phyloP scores from a whole-genome alignment of 1,284 basidiomycete genomes.

The Neolentinus lepideus region DNA sequence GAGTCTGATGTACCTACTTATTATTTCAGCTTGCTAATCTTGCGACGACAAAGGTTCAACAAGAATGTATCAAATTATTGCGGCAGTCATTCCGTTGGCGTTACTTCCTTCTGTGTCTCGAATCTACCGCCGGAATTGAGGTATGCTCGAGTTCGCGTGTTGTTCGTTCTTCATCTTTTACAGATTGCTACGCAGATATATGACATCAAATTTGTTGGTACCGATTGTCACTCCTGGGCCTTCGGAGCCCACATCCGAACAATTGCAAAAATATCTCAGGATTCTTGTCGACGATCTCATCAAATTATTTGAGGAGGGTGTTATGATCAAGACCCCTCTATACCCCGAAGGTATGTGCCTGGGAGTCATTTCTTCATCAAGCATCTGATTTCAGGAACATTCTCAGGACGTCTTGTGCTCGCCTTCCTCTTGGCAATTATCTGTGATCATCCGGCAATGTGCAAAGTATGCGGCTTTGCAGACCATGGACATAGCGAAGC shows the following conservation, averaged over 20 bases:
- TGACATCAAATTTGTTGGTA: constrained; percentile 11
- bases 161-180: not conserved
- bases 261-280: constrained; percentile 13
- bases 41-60: not conserved
- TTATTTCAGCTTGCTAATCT: no score
- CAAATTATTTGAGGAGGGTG: constrained; percentile 14
- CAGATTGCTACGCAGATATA: constrained; percentile 6
- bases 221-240: constrained; percentile 13
- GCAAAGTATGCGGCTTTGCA: constrained; percentile 22
- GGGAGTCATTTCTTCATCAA: not conserved
- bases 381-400: not conserved
- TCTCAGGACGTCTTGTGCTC: constrained; percentile 16
- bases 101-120: constrained; percentile 10
- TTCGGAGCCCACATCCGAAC: constrained; percentile 12
- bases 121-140: constrained; percentile 12
- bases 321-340: constrained; percentile 11
- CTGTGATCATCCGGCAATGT: constrained; percentile 26
- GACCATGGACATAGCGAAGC: constrained; percentile 16
- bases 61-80: not conserved
- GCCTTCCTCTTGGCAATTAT: constrained; percentile 18
- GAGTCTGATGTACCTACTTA: not conserved
- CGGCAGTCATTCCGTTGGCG: constrained; percentile 6
- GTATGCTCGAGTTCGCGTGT: constrained; percentile 4
- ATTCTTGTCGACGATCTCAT: constrained; percentile 15
- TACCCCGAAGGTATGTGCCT: constrained; percentile 11